Evolutionary conservation across 23 red algal genomes (phyloP).

Genomic region (Porphyridium purpureum): DNA sequence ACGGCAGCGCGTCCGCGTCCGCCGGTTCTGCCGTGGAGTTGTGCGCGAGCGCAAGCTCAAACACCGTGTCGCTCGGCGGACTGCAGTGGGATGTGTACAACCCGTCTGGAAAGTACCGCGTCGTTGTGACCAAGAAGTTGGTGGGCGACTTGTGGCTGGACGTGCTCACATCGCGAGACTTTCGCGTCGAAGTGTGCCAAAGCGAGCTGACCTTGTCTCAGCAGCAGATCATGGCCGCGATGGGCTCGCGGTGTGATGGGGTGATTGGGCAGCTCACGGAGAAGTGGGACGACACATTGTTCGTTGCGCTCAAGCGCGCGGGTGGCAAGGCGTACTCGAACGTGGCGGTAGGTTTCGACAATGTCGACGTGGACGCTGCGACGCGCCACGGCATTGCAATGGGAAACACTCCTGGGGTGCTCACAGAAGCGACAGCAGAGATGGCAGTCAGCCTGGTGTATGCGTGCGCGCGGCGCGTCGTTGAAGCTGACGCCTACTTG

Average conservation of each 20-base stretch:
- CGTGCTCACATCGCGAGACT: constrained; percentile 5
- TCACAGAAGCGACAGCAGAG: constrained; percentile 34
- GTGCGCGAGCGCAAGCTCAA: no score
- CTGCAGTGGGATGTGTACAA: constrained; percentile 16
- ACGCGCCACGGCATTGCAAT: constrained; percentile 25
- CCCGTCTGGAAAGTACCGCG: constrained; percentile 17
- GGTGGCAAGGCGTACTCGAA: constrained; percentile 31
- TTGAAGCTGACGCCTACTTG: constrained; percentile 26
- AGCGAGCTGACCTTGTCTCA: not conserved
- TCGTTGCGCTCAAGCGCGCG: constrained; percentile 8
- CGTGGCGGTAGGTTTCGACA: constrained; percentile 33
- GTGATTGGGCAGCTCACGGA: constrained; percentile 39
- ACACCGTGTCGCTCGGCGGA: no score
- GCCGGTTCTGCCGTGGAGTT: no score
- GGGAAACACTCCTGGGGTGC: constrained; percentile 38
- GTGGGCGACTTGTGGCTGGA: constrained; percentile 28
- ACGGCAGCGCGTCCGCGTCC: no score
- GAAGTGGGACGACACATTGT: constrained; percentile 21
- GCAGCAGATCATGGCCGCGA: constrained; percentile 10
- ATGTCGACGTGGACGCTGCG: constrained; percentile 24
- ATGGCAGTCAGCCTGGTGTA: constrained; percentile 22
- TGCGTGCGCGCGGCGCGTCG: constrained; percentile 16
- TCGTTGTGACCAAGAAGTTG: constrained; percentile 19
- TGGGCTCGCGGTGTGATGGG: constrained; percentile 18
- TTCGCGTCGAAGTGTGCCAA: constrained; percentile 15